These are phyloP conservation scores for Flaveria robusta DNA, from an alignment of 129 eudicot genomes.

Conservation along the genomic window DNA sequence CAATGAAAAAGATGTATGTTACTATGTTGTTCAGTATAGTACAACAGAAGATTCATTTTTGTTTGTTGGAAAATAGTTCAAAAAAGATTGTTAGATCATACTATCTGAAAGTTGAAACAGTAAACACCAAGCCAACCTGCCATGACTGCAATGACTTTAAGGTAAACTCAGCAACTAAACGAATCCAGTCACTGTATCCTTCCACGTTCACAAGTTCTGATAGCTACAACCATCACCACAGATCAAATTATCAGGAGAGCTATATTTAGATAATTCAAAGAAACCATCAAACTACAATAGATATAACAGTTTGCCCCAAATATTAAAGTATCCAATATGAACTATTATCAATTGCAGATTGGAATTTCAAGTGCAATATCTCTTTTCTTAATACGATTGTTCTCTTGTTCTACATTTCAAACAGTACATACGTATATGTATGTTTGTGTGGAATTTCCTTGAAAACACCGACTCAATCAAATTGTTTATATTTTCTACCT, in stretches of 20 bases:
- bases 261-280: slow-evolving; percentile 11
- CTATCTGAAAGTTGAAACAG: not conserved
- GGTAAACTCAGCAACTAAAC: slow-evolving; percentile 92
- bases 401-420: not conserved
- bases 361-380: slow-evolving; percentile 8
- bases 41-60: slow-evolving; percentile 9
- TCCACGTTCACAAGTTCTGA: slow-evolving; percentile 93
- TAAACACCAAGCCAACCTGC: slow-evolving; percentile 59
- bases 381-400: not conserved
- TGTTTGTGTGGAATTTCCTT: not conserved
- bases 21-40: not conserved
- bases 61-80: slow-evolving; percentile 11
- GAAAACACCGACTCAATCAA: not conserved
- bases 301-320: slow-evolving; percentile 11
- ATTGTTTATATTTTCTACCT: not conserved
- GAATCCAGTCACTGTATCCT: slow-evolving; percentile 96
- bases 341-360: not conserved
- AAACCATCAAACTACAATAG: slow-evolving; percentile 4
- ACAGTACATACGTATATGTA: not conserved
- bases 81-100: slow-evolving; percentile 16
- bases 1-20: too few relatives aligned
- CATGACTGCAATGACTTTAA: slow-evolving; percentile 88
- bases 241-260: slow-evolving; percentile 11
- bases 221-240: slow-evolving; percentile 55
- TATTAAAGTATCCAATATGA: not conserved